A percentile compares a stretch with the other conserved stretches of the same genome.
Evolutionary conservation across 345 rosid genomes (phyloP).

Genomic region (Citrus reticulata): DNA sequence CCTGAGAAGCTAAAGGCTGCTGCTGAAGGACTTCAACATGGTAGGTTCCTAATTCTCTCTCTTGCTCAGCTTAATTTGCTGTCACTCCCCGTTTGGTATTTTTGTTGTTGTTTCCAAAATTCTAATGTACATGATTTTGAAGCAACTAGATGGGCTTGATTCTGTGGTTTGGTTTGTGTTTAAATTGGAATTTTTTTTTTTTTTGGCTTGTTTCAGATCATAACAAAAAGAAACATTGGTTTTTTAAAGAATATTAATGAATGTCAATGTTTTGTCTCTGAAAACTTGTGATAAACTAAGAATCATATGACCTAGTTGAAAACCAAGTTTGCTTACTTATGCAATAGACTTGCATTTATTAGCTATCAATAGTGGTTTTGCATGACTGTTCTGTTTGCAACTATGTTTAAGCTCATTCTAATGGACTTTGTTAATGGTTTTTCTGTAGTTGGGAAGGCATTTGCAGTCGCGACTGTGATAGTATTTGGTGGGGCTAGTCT

Average conservation of each 20-base stretch:
- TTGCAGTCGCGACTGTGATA: slow-evolving; percentile 62
- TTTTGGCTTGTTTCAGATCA: neutral
- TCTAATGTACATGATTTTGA: neutral
- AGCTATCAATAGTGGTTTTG: neutral
- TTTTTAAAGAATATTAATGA: neutral
- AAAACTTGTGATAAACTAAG: neutral
- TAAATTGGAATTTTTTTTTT: neutral
- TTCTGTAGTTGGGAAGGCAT: slow-evolving; percentile 76
- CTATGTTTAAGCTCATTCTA: neutral
- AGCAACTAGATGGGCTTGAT: neutral
- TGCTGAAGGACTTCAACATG: slow-evolving; percentile 69
- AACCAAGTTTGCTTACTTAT: neutral
- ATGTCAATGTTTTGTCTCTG: neutral
- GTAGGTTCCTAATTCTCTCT: slow-evolving; percentile 31
- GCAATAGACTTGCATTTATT: neutral
- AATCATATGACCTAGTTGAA: neutral
- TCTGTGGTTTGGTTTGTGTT: neutral
- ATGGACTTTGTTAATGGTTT: neutral
- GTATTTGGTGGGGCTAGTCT: slow-evolving; percentile 75
- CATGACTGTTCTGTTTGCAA: neutral
- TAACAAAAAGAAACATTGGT: neutral
- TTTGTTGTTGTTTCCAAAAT: neutral
- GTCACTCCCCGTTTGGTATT: neutral
- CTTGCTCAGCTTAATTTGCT: neutral
- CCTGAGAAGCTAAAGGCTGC: slow-evolving; percentile 85